A percentile compares a stretch with the other conserved stretches of the same genome.
These are phyloP conservation scores for Baeospora myosura DNA, from an alignment of 1,284 basidiomycete species.

Conservation along the genomic window DNA sequence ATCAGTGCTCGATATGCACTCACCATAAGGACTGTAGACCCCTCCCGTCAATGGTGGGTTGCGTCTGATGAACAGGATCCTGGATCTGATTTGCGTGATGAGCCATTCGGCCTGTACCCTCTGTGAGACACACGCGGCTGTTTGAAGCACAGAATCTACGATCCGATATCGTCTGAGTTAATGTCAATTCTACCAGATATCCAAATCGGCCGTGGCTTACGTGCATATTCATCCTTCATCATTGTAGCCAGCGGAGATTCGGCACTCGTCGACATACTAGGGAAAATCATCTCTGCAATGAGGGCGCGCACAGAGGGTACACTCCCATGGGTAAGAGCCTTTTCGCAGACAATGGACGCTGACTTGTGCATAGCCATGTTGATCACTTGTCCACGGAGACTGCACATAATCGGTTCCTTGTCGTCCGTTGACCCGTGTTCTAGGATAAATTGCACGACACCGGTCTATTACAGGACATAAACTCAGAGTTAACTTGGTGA, in stretches of 20 bases:
- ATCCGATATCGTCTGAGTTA: no score
- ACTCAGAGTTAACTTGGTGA: no score
- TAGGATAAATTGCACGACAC: slow-evolving; percentile 92
- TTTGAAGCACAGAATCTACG: no score
- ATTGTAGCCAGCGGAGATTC: slow-evolving; percentile 62
- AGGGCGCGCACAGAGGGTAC: slow-evolving; percentile 57
- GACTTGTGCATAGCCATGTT: slow-evolving; percentile 88
- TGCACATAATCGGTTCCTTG: slow-evolving; percentile 58
- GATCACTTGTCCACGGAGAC: slow-evolving; percentile 75
- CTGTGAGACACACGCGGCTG: no score
- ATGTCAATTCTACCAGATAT: no score
- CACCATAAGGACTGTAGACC: no score
- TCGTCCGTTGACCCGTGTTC: slow-evolving; percentile 74
- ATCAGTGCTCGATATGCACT: no score
- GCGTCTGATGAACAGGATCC: no score
- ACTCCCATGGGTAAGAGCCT: slow-evolving; percentile 70
- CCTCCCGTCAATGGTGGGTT: no score
- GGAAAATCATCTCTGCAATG: slow-evolving; percentile 75
- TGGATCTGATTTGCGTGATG: no score
- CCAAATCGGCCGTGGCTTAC: no score
- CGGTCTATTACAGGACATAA: slow-evolving; percentile 59
- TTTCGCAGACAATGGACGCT: slow-evolving; percentile 95
- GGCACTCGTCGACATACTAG: slow-evolving; percentile 56
- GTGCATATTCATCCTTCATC: slow-evolving; percentile 90
- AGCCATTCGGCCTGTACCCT: no score